These are phyloP conservation scores for Hordeum marinum DNA, from an alignment of 176 grass and related monocot species.

Conservation along the genomic window DNA sequence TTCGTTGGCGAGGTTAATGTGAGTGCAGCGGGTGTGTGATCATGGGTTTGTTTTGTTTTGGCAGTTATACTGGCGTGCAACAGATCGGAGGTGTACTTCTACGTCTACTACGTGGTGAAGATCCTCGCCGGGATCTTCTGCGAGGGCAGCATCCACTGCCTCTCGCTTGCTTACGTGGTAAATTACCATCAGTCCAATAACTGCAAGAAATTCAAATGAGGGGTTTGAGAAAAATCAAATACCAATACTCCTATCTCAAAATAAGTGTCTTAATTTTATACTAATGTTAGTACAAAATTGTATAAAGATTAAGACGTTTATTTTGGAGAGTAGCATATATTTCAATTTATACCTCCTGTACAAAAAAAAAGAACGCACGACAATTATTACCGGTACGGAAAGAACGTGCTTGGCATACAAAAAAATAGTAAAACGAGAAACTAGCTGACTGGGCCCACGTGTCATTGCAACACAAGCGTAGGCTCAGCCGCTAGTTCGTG, in stretches of 20 bases:
- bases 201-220: background rate
- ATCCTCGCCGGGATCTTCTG: conserved; percentile 78
- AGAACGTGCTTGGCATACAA: too few relatives aligned
- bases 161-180: conserved; percentile 87
- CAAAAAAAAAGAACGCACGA: too few relatives aligned
- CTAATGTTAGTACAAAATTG: too few relatives aligned
- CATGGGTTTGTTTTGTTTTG: background rate
- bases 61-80: conserved; percentile 72
- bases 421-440: background rate
- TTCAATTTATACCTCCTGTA: too few relatives aligned
- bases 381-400: background rate
- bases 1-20: background rate
- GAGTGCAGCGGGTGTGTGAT: background rate
- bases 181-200: background rate
- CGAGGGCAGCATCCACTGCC: conserved; percentile 77
- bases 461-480: background rate
- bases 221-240: too few relatives aligned
- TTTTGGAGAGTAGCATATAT: too few relatives aligned
- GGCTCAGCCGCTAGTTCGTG: background rate
- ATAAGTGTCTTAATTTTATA: too few relatives aligned
- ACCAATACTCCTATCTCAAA: too few relatives aligned
- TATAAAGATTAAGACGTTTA: too few relatives aligned
- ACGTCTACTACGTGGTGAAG: conserved; percentile 54
- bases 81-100: conserved; percentile 56
- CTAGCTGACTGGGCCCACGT: background rate